Evolutionary conservation across 257 asterid species (phyloP).

Genomic region (Lycium ferocissimum): DNA sequence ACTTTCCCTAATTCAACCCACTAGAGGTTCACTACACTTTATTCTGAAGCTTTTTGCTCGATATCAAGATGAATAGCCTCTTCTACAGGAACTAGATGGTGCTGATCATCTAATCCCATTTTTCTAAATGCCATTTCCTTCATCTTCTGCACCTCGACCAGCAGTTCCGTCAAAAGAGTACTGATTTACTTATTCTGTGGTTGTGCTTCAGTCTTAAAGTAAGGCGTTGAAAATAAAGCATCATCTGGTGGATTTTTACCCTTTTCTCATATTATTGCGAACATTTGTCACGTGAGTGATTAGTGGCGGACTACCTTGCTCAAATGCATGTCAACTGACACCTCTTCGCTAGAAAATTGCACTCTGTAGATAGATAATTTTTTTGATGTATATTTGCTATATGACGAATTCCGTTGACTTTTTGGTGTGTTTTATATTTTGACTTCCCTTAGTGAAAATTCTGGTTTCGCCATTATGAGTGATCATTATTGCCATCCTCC

Average conservation of each 20-base stretch:
- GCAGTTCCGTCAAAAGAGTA: not conserved
- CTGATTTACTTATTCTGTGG: not conserved
- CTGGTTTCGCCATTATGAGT: not conserved
- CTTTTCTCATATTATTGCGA: not conserved
- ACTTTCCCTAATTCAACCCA: not conserved
- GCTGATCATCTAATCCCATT: slow-evolving; percentile 6
- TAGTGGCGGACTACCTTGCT: not conserved
- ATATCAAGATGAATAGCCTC: slow-evolving; percentile 5
- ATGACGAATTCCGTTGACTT: not conserved
- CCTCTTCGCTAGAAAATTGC: too few species aligned
- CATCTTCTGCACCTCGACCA: slow-evolving; percentile 9
- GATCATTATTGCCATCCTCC: not conserved
- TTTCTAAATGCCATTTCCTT: not conserved
- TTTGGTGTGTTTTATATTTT: not conserved
- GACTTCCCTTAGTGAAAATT: not conserved
- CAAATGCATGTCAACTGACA: not conserved
- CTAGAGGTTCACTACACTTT: not conserved
- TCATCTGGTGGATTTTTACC: not conserved
- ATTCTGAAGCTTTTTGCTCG: not conserved
- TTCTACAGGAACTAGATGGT: not conserved
- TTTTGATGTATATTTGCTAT: not conserved
- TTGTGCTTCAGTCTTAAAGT: not conserved
- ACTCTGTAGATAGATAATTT: too few species aligned
- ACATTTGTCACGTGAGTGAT: not conserved
- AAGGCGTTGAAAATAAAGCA: not conserved